A percentile compares a stretch with the other conserved stretches of the same genome.
Conservation (phyloP, 1,284 basidiomycete genomes). For the Melampsora medusae region DNA sequence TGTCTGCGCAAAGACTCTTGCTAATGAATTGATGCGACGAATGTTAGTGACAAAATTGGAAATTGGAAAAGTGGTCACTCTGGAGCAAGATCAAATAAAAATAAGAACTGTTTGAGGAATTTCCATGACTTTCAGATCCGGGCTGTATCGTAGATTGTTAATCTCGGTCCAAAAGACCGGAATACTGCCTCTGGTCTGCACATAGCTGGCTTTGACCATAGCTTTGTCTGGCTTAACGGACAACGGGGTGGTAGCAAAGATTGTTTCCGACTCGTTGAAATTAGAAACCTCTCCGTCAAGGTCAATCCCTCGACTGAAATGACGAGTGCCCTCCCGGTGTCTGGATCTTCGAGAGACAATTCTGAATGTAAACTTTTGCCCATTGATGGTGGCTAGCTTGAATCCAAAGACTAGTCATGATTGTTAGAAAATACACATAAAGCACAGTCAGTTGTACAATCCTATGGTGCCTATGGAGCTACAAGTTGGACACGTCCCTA, state of each 20-base stretch:
- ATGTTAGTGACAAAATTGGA: constrained; percentile 17
- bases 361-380: constrained; percentile 75
- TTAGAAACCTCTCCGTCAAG: constrained; percentile 72
- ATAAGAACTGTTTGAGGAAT: constrained; percentile 70
- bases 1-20: constrained; percentile 71
- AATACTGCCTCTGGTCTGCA: constrained; percentile 89
- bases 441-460: constrained; percentile 44
- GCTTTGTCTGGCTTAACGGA: constrained; percentile 19
- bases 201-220: constrained; percentile 65
- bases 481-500: constrained; percentile 41
- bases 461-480: no score
- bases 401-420: constrained; percentile 73
- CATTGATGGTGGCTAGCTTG: constrained; percentile 72
- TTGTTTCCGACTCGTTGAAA: constrained; percentile 91
- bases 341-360: constrained; percentile 90
- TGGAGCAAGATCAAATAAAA: constrained; percentile 16
- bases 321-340: constrained; percentile 90
- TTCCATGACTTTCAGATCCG: constrained; percentile 95
- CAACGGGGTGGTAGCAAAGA: constrained; percentile 63
- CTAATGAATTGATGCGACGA: constrained; percentile 56
- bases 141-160: constrained; percentile 93
- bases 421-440: constrained; percentile 47
- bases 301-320: constrained; percentile 93
- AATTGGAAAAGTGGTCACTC: not conserved
- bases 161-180: constrained; percentile 97